Evolutionary conservation across 2,329 filamentous ascomycete genomes (phyloP).

Genomic region (Epicoccum nigrum): DNA sequence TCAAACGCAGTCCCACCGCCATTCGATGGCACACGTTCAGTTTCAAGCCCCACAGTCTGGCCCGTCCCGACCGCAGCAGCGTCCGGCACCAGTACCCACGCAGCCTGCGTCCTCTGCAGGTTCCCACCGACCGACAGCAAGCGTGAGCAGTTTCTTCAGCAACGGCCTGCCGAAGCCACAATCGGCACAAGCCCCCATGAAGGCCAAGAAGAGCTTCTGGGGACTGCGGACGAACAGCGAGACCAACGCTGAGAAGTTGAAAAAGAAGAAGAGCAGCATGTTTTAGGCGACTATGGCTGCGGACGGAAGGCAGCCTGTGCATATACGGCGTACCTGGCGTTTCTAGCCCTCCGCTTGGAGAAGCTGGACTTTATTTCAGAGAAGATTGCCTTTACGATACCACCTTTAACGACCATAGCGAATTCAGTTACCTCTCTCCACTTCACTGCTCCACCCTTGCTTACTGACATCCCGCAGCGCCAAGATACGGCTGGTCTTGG

Average conservation of each 20-base stretch:
- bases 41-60: conserved; percentile 22
- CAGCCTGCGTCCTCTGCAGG: conserved; percentile 27
- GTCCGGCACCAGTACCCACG: conserved; percentile 23
- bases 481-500: not conserved
- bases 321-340: conserved; percentile 12
- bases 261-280: conserved; percentile 54
- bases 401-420: not conserved
- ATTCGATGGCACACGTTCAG: conserved; percentile 30
- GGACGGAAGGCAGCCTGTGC: not conserved
- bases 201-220: conserved; percentile 49
- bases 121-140: conserved; percentile 38
- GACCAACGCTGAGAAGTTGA: conserved; percentile 40
- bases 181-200: conserved; percentile 21
- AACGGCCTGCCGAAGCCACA: conserved; percentile 36
- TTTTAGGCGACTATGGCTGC: conserved; percentile 37
- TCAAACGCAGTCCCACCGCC: conserved; percentile 29
- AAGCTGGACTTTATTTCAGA: not conserved
- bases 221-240: conserved; percentile 43
- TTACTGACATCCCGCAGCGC: not conserved
- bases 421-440: not conserved
- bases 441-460: not conserved
- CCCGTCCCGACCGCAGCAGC: conserved; percentile 19
- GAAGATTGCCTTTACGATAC: conserved; percentile 4
- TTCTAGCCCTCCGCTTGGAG: not conserved
- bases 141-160: conserved; percentile 46